Base-by-base conservation (phyloP, 306 rosid species). In the Lagenaria siceraria region DNA sequence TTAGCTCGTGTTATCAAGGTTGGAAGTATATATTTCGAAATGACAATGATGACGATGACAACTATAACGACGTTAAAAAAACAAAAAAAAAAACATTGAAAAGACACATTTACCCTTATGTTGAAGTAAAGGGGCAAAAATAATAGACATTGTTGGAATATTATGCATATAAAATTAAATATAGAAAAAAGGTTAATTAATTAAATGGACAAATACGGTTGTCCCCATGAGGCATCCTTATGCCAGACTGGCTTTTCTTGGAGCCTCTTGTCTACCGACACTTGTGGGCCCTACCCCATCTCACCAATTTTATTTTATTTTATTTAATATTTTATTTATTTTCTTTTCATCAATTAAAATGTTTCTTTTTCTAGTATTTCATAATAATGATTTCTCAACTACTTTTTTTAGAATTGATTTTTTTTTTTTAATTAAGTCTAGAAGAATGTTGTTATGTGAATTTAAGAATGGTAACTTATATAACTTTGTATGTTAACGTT, bases 251-350 rank as follows among this genome's bases (percentile, higher is more conserved):
- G 65, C 79, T 7, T 31, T n/a, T 35, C 54, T 54, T 74, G 61
- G 78, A 35, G 29, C 25, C 43, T 74, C 49, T 53, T 40, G 19
- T 59, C 68, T 59, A 59, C 79, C 79, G 79, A 76, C 79, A 76
- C 79, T 40, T 13, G 19, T 17, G 69, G 79, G 79, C 53, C 79
- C 79, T n/a, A 6, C 66, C 22, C 79, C 52, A 14, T 58, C 49
- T 73, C 36, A 48, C 29, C 61, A 10, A 42, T 42, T 51, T 51
- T 17, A 49, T 51, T 5, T 51, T 25, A 0, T 10, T 25, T 25
- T 1, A 17, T 3, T 31, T 7, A n/a, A 15, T 25, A 0, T 10
- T 25, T 25, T 33, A 35, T 9, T 35, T 19, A 1, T 58, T 58
- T 9, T 10, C 3, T 21, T 56, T 56, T 21, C 25, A n/a, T 54